Conservation (phyloP, 2,329 filamentous ascomycete species). For the Trichoderma endophyticum region DNA sequence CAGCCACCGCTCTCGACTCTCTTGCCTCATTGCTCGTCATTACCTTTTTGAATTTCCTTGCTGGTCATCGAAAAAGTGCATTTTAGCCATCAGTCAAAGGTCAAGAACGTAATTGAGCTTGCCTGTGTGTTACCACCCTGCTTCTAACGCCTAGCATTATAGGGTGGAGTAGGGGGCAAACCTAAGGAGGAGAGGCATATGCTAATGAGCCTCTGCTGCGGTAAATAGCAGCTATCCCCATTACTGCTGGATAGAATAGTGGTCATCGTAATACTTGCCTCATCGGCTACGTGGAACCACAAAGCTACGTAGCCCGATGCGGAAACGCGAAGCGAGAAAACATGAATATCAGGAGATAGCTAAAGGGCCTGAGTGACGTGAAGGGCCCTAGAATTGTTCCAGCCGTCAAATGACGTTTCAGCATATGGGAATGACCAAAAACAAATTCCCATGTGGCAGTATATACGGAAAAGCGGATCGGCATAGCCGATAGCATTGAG, state of each 20-base stretch:
- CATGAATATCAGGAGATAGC: slow-evolving; percentile 16
- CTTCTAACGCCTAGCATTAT: background rate
- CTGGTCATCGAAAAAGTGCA: background rate
- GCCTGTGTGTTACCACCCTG: background rate
- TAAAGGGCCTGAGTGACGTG: slow-evolving; percentile 13
- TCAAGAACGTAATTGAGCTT: background rate
- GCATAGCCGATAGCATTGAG: background rate
- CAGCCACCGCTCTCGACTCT: background rate
- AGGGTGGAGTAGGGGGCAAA: background rate
- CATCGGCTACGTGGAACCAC: slow-evolving; percentile 4
- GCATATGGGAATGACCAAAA: background rate
- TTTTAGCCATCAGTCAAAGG: too few species aligned
- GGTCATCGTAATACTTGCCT: slow-evolving; percentile 18
- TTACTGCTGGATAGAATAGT: background rate
- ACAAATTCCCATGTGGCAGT: background rate
- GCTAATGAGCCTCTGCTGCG: background rate
- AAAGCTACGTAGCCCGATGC: slow-evolving; percentile 24
- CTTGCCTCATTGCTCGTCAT: background rate
- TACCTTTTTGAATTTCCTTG: background rate
- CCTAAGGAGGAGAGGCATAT: background rate
- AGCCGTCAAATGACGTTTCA: slow-evolving; percentile 9
- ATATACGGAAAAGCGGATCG: background rate
- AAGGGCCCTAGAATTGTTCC: background rate
- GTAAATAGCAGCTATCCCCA: background rate
- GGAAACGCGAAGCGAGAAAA: slow-evolving; percentile 30